Evolutionary conservation across 768 basidiomycete genomes (phyloP), one percentile per base, ranked within the genome.

Genomic region (Plicaturopsis crispa): DNA sequence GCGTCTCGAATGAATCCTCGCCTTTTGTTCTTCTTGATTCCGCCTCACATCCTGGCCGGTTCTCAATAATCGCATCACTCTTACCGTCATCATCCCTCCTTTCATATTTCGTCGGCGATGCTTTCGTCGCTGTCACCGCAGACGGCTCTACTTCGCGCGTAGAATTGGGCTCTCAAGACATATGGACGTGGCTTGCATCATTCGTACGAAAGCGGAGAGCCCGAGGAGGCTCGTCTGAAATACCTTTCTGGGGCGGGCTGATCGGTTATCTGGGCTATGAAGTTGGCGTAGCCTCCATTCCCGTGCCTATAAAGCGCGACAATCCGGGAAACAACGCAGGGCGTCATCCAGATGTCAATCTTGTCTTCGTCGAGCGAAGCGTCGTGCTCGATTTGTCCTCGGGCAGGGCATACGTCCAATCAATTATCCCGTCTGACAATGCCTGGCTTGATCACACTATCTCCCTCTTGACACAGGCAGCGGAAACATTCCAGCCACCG

Each of bases 171-270:
- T 45, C 61, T n/a, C 52, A 57, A 17, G 74, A 79, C 46, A 65
- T 87, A 23, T 89, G 86, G 86, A 60, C 75, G 26, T 90, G 84
- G 84, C 60, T 87, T 17, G 68, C 73, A 18, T 53, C 60, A n/a
- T 87, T 81, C 59, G 84, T 87, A 80, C 69, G 62, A 23, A 44
- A 58, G 14, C 66, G 62, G 35, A 67, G 63, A 41, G 73, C 69
- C 6, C 43, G 48, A 17, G 66, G 66, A 17, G 82, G 84, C 3
- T 49, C 49, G 30, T 47, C 65, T 5, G 67, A 76, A 7, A 55
- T 78, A 31, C 87, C 86, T 0, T 90, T 90, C 54, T 88, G 86
- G 84, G 88, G 86, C 24, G 88, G 88, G 17, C 63, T 90, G 11
- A 57, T 89, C 17, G 88, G 88, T 6, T 77, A 73, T 42, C 59